These are phyloP conservation scores for Eudorina sp. DNA, from an alignment of 139 green algal genomes.

Conservation along the genomic window DNA sequence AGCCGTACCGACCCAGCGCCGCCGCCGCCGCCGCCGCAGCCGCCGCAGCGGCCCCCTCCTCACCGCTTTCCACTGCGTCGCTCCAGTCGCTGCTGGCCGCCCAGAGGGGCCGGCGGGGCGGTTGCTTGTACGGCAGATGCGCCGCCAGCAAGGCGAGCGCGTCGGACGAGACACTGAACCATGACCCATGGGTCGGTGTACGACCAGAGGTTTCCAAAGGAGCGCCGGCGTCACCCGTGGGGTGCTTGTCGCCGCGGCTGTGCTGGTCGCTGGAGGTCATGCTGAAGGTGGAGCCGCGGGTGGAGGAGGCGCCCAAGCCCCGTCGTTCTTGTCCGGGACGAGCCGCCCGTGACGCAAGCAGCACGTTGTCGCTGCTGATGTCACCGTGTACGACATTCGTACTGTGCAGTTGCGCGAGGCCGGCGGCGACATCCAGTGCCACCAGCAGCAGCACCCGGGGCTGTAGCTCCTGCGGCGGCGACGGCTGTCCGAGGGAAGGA, in stretches of 20 bases:
- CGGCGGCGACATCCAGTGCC: conserved; percentile 15
- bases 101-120: too few species aligned
- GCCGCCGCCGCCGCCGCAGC: not conserved
- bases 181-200: too few species aligned
- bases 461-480: not conserved
- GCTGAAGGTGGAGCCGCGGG: too few species aligned
- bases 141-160: not conserved
- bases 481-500: not conserved
- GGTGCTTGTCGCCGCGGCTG: too few species aligned
- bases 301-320: too few species aligned
- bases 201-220: too few species aligned
- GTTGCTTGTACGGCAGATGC: not conserved
- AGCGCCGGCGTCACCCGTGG: too few species aligned
- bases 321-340: too few species aligned
- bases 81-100: too few species aligned
- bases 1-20: not conserved
- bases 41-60: too few species aligned
- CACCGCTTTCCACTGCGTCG: too few species aligned
- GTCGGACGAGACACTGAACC: conserved; percentile 2
- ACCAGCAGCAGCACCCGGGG: conserved; percentile 21
- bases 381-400: conserved; percentile 11
- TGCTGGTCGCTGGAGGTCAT: too few species aligned
- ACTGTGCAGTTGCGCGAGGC: conserved; percentile 14
- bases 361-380: conserved; percentile 21
- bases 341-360: not conserved